Conservation (phyloP, 148 eudicot species). For the Rhododendron griersonianum region DNA sequence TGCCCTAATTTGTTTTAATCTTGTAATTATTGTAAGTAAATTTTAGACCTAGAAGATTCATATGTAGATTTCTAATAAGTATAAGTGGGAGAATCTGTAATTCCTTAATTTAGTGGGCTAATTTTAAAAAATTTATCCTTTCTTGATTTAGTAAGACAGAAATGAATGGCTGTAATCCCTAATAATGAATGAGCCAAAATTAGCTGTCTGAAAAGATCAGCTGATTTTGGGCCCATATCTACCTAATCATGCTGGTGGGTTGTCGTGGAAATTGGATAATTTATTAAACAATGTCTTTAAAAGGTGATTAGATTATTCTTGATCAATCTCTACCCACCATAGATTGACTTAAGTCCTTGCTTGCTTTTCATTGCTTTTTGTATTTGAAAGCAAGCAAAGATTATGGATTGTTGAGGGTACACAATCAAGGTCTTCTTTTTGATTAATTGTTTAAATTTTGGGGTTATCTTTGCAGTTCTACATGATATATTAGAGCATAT, state of each 20-base stretch:
- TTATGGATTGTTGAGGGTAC: background rate
- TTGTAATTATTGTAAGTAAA: background rate
- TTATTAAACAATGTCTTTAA: background rate
- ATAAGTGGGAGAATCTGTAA: background rate
- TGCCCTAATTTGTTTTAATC: background rate
- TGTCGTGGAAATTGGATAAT: background rate
- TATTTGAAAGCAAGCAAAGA: background rate
- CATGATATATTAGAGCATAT: background rate
- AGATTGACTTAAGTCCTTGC: background rate
- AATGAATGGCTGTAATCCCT: background rate
- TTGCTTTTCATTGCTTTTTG: background rate
- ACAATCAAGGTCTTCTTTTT: background rate
- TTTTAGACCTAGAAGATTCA: background rate
- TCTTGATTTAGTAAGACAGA: background rate
- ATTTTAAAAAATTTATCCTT: background rate
- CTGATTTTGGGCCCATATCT: constrained; percentile 8
- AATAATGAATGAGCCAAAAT: background rate
- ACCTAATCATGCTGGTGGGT: constrained; percentile 25
- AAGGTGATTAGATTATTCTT: background rate
- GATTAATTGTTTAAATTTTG: background rate
- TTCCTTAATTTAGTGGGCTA: background rate
- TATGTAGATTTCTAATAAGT: background rate
- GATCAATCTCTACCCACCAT: background rate
- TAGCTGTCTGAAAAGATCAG: background rate
- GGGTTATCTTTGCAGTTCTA: background rate